Base-by-base conservation (phyloP, 1,139 yeast species). In the Candida sanyaensis region DNA sequence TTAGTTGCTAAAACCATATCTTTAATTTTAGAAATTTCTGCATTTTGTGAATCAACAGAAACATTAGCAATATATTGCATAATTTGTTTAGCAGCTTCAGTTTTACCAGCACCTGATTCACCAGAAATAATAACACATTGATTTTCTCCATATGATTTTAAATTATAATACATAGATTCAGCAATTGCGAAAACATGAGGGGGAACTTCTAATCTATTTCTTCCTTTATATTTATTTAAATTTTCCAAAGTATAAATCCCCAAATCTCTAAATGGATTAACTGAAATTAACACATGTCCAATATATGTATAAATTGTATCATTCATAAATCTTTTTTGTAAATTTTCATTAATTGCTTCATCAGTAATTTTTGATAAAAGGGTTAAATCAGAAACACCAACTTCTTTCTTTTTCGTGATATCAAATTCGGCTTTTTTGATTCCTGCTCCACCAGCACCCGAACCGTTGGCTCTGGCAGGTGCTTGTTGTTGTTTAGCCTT, bases 101-200 rank as follows among this genome's bases (percentile, higher is more conserved):
- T 93, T 66, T 93, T 93, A 45, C 99, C 99, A 2, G 99, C 99
- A 52, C 99, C 99, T 1, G 97, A 90, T 66, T 95, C 99, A 46
- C 99, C 99, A 5, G 97, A 90, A 57, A 95, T 95, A 60, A 95
- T 95, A 37, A 95, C 99, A 78, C 99, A 93, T 67, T 95, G 99
- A 65, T 86, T 91, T 61, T 95, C 99, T 49, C 88, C 84, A 68
- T 95, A 95, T 0, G 96, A 87, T 69, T 92, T 92, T 84, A 95
- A 81, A 65, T 92, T 89, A 70, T 95, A 93, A 69, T 87, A 93
- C 96, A 95, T 92, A 34, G 96, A 74, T 68, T 95, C 99, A 17
- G 99, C 99, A 60, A 93, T 92, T 45, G 98, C 97, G 69, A 87
- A 95, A 39, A 95, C 99, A 71, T 95, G 99, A 6, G 99, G 99